These are phyloP conservation scores for Chalaropsis thielavioides DNA, from an alignment of 2,329 filamentous ascomycete species.

Conservation along the genomic window DNA sequence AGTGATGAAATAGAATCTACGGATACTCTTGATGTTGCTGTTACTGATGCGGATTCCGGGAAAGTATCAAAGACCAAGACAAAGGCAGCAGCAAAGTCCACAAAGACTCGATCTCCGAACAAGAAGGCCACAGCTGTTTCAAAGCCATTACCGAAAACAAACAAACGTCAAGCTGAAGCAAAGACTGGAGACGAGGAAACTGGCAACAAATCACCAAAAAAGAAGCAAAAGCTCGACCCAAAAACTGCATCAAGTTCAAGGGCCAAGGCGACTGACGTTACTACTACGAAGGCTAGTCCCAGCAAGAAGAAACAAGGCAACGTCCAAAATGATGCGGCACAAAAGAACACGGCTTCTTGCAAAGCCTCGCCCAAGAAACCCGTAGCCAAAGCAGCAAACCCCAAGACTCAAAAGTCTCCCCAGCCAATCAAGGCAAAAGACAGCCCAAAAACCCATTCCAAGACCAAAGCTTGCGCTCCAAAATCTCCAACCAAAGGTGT, in stretches of 20 bases:
- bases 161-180: background rate
- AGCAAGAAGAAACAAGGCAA: background rate
- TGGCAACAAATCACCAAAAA: background rate
- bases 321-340: background rate
- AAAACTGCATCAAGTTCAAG: background rate
- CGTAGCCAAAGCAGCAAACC: background rate
- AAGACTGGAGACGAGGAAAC: background rate
- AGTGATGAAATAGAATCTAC: background rate
- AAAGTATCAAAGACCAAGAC: background rate
- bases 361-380: background rate
- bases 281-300: background rate
- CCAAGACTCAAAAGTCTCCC: background rate
- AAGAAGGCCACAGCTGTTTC: background rate
- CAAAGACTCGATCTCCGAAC: background rate
- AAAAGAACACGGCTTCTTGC: background rate
- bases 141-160: background rate
- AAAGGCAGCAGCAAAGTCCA: background rate
- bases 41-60: background rate
- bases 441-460: background rate
- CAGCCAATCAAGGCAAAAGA: background rate
- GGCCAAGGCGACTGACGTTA: background rate
- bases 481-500: background rate
- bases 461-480: background rate
- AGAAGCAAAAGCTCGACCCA: background rate
- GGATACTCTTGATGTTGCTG: no score